Evolutionary conservation across 2,329 filamentous ascomycete genomes (phyloP).

Genomic region (Xylogone sp.): DNA sequence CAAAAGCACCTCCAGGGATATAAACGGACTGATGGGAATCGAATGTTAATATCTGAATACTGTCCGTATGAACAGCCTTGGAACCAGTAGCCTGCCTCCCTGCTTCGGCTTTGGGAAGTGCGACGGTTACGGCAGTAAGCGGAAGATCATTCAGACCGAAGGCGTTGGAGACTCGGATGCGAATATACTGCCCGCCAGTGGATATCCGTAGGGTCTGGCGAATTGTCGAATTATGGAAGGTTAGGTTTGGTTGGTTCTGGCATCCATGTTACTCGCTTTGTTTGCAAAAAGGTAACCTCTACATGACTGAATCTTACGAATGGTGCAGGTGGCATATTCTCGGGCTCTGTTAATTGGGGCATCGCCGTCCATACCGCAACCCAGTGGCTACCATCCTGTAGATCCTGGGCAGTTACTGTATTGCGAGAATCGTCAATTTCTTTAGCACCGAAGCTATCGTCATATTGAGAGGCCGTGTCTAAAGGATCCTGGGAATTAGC

Average conservation of each 20-base stretch:
- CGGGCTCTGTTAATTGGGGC: background rate
- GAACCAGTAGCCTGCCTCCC: slow-evolving; percentile 33
- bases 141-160: slow-evolving; percentile 55
- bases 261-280: slow-evolving; percentile 6
- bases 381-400: background rate
- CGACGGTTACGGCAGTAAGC: slow-evolving; percentile 53
- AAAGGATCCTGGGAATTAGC: background rate
- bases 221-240: slow-evolving; percentile 56
- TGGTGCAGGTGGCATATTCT: background rate
- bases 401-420: background rate
- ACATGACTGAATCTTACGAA: background rate
- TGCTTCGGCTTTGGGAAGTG: slow-evolving; percentile 48
- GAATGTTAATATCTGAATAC: slow-evolving; percentile 51
- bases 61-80: slow-evolving; percentile 39
- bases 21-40: slow-evolving; percentile 43
- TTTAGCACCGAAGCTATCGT: background rate
- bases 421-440: background rate
- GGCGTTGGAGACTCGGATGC: slow-evolving; percentile 57
- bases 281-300: slow-evolving; percentile 1
- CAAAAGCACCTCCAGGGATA: slow-evolving; percentile 50
- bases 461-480: background rate
- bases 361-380: background rate
- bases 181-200: slow-evolving; percentile 47
- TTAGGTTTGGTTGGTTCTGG: slow-evolving; percentile 46
- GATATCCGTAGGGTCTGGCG: slow-evolving; percentile 59